A percentile compares a stretch with the other conserved stretches of the same genome.
Evolutionary conservation across 306 rosid genomes (phyloP).

Genomic region (Glycine tomentella): DNA sequence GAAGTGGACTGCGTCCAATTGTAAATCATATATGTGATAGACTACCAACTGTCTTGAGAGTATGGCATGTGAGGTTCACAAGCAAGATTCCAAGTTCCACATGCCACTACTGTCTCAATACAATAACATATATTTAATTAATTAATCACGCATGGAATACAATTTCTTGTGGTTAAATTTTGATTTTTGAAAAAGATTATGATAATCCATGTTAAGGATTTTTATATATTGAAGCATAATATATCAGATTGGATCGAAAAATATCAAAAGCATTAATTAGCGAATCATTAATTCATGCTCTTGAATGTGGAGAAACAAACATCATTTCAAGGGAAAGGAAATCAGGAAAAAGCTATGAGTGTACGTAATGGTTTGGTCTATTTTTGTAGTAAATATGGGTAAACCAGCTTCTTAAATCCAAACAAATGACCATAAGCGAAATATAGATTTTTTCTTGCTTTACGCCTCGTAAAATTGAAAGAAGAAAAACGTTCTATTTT

Average conservation of each 20-base stretch:
- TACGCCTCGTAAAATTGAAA: not conserved
- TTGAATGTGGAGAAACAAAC: constrained; percentile 14
- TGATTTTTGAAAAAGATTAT: constrained; percentile 6
- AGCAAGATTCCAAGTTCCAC: constrained; percentile 48
- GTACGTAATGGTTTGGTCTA: not conserved
- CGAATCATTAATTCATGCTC: constrained; percentile 1
- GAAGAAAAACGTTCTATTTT: not conserved
- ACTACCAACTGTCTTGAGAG: constrained; percentile 42
- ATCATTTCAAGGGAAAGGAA: not conserved
- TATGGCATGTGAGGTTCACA: constrained; percentile 44
- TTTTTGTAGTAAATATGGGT: not conserved
- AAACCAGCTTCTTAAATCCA: constrained; percentile 2
- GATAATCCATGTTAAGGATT: not conserved
- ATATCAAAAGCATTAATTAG: not conserved
- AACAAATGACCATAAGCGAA: not conserved
- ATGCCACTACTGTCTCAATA: constrained; percentile 40
- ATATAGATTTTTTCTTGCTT: not conserved
- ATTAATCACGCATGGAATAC: not conserved
- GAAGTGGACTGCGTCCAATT: constrained; percentile 31
- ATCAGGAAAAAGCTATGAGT: not conserved
- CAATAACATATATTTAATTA: constrained; percentile 6
- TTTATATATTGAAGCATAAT: not conserved
- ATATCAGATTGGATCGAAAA: not conserved
- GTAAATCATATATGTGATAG: constrained; percentile 31
- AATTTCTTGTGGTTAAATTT: not conserved